Conservation (phyloP, 805 yeast species). For the Yamadazyma sp. region DNA sequence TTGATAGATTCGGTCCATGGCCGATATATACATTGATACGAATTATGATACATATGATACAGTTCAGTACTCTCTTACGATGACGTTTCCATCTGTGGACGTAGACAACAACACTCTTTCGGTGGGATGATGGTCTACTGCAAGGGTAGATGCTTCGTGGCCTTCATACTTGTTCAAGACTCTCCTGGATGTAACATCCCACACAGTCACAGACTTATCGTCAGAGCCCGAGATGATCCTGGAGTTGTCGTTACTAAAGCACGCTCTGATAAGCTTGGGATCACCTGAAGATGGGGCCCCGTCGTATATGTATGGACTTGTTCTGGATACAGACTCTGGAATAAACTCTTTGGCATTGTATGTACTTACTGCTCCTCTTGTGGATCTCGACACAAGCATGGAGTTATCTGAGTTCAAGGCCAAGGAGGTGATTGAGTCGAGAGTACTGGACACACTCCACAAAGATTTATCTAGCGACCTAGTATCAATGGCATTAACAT, state of each 20-base stretch:
- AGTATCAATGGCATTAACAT: constrained; percentile 58
- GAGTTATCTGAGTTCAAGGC: constrained; percentile 48
- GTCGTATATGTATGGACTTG: constrained; percentile 49
- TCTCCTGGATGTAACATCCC: constrained; percentile 57
- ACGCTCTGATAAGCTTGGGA: constrained; percentile 49
- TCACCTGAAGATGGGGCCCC: constrained; percentile 57
- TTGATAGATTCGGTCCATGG: constrained; percentile 9
- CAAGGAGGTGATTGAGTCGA: constrained; percentile 58
- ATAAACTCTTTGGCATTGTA: constrained; percentile 53
- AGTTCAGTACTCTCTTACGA: constrained; percentile 41
- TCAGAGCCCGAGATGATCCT: constrained; percentile 58
- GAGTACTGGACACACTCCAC: constrained; percentile 46
- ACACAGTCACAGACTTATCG: constrained; percentile 55
- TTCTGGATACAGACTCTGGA: constrained; percentile 38
- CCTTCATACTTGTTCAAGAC: constrained; percentile 53
- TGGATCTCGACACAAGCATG: constrained; percentile 49
- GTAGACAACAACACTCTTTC: constrained; percentile 44
- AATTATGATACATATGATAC: background rate
- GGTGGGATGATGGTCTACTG: constrained; percentile 53
- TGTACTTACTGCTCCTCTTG: constrained; percentile 56
- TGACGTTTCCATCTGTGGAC: constrained; percentile 56
- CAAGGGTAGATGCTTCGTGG: constrained; percentile 61
- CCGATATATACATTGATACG: background rate
- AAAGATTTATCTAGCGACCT: constrained; percentile 40
- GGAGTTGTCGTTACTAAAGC: constrained; percentile 43